These are phyloP conservation scores for Candida qinlingensis DNA, from an alignment of 805 yeast species.

Conservation along the genomic window DNA sequence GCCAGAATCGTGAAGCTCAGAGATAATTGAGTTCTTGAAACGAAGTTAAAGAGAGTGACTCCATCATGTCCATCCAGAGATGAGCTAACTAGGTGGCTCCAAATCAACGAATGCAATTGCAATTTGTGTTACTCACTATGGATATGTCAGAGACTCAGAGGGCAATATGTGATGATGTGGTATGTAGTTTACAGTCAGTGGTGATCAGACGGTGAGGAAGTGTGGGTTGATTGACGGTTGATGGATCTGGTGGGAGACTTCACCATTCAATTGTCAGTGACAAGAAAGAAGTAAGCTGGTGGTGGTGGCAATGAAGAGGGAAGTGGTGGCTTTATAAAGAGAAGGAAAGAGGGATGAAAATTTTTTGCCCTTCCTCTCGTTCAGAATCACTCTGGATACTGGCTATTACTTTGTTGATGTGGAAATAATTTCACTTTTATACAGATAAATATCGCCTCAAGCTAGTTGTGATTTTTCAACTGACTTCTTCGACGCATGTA, in stretches of 20 bases:
- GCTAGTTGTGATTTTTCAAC: not conserved
- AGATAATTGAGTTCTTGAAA: no score
- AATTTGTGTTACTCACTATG: no score
- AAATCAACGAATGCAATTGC: no score
- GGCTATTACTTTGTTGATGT: not conserved
- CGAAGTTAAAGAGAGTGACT: no score
- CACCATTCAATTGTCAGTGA: not conserved
- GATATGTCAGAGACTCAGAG: no score
- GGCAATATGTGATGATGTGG: no score
- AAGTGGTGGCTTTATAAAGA: not conserved
- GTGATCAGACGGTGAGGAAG: not conserved
- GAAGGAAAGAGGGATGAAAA: not conserved
- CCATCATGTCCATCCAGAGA: no score
- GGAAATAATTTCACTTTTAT: not conserved
- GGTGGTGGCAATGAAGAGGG: not conserved
- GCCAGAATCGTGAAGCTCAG: no score
- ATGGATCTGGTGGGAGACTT: not conserved
- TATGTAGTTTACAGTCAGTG: no score
- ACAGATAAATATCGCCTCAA: not conserved
- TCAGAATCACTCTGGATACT: not conserved
- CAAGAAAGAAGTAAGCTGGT: not conserved
- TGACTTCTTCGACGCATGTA: not conserved
- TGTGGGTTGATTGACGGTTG: not conserved
- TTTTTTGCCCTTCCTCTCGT: not conserved
- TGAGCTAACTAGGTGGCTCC: no score